phyloP scores from a whole-genome alignment of 2,329 filamentous ascomycete species.

The Ceratocystis alfenasii region DNA sequence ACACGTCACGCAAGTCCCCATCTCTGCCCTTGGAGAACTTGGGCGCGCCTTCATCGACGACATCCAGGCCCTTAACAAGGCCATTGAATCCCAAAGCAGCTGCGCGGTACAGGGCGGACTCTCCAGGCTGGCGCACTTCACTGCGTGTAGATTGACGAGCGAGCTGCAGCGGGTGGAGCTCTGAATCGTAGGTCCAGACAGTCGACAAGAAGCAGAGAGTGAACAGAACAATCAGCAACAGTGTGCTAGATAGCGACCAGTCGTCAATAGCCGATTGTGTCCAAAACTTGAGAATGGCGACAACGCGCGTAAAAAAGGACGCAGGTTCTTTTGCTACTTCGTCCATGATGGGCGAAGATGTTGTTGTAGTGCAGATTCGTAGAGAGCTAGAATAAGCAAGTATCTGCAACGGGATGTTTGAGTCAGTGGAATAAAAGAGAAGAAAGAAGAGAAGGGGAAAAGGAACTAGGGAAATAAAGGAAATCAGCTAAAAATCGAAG shows the following conservation, averaged over 20 bases:
- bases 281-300: conserved; percentile 57
- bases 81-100: conserved; percentile 77
- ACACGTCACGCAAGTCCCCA: conserved; percentile 84
- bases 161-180: conserved; percentile 83
- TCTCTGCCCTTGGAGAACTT: conserved; percentile 76
- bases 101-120: conserved; percentile 78
- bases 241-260: conserved; percentile 18
- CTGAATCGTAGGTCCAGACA: conserved; percentile 62
- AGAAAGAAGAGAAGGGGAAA: neutral
- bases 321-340: neutral
- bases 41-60: conserved; percentile 66
- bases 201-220: conserved; percentile 59
- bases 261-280: conserved; percentile 58
- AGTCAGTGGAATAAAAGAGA: conserved; percentile 1
- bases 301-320: conserved; percentile 31
- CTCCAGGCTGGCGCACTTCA: conserved; percentile 66
- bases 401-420: neutral
- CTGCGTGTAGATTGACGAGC: conserved; percentile 71
- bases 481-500: neutral
- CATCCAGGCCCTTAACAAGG: conserved; percentile 62
- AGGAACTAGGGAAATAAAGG: neutral
- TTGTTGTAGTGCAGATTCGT: neutral
- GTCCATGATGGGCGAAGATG: neutral
- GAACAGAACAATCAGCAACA: conserved; percentile 52
- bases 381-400: neutral